phyloP scores from a whole-genome alignment of 2,329 filamentous ascomycete species.

The Sporothrix humicola region DNA sequence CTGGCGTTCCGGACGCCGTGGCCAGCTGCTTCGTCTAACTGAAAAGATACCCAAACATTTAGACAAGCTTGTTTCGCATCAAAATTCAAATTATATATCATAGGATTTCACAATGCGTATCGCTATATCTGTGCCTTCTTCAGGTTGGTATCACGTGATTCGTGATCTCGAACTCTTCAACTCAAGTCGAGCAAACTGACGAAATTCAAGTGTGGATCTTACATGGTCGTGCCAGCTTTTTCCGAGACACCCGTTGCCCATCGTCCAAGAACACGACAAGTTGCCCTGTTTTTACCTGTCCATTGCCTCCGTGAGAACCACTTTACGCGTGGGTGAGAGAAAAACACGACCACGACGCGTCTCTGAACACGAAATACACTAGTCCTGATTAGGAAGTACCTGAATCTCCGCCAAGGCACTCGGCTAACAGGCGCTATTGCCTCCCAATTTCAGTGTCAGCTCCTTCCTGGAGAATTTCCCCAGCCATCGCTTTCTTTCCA shows the following conservation, averaged over 20 bases:
- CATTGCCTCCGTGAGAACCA: neutral
- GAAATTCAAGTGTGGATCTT: too few species aligned
- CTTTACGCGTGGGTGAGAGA: conserved; percentile 25
- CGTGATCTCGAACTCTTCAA: too few species aligned
- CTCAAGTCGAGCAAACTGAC: too few species aligned
- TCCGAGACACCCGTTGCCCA: too few species aligned
- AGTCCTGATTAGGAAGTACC: neutral
- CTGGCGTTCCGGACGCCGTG: conserved; percentile 73
- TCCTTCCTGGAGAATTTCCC: neutral
- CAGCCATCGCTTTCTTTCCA: conserved; percentile 27
- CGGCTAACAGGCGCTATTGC: neutral
- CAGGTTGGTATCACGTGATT: too few species aligned
- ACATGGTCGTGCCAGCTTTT: too few species aligned
- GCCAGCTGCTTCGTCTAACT: conserved; percentile 23
- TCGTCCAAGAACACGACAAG: too few species aligned
- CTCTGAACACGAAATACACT: neutral
- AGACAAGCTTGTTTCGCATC: neutral
- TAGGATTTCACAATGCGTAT: too few species aligned
- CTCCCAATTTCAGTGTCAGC: neutral
- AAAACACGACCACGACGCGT: conserved; percentile 32
- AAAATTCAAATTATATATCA: too few species aligned
- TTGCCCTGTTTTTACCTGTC: too few species aligned
- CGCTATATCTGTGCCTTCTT: too few species aligned
- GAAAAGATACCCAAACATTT: conserved; percentile 19
- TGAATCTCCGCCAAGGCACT: conserved; percentile 15